Percentiles rank a stretch among this genome's conserved stretches.
phyloP scores from a whole-genome alignment of 768 basidiomycete species.

The Trametes meyenii region DNA sequence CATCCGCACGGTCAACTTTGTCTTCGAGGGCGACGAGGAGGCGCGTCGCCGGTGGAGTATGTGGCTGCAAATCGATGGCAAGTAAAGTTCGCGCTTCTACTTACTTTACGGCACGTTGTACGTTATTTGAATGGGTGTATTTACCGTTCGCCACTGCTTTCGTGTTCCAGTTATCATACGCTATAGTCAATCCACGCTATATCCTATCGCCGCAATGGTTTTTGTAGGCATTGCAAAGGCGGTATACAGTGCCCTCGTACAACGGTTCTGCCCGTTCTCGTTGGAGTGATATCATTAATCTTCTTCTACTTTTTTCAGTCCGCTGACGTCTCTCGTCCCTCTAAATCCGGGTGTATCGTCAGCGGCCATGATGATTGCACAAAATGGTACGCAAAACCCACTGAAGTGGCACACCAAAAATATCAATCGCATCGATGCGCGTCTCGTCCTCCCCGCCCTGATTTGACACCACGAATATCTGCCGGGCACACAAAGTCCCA shows the following conservation, averaged over 20 bases:
- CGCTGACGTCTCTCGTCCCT: constrained; percentile 32
- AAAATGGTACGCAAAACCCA: constrained; percentile 35
- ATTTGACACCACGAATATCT: constrained; percentile 75
- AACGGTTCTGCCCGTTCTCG: not conserved
- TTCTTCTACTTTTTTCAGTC: constrained; percentile 32
- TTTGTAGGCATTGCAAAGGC: not conserved
- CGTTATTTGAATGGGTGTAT: no score
- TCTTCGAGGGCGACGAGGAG: constrained; percentile 75
- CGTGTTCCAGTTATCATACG: not conserved
- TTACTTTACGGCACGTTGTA: no score
- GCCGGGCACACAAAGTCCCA: not conserved
- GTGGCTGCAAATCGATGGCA: constrained; percentile 84
- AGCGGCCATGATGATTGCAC: not conserved
- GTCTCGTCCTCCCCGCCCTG: constrained; percentile 66
- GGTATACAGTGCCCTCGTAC: not conserved
- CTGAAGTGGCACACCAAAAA: constrained; percentile 63
- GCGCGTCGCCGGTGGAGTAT: constrained; percentile 75
- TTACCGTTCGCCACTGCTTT: no score
- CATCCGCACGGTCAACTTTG: constrained; percentile 77
- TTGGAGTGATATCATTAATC: constrained; percentile 3
- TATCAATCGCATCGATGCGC: constrained; percentile 66
- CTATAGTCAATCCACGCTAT: not conserved
- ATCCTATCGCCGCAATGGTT: not conserved
- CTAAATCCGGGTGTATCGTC: constrained; percentile 7
- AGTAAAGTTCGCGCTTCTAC: constrained; percentile 36